Base-by-base conservation (phyloP, 2,329 filamentous ascomycete species). In the Colletotrichum liriopes region DNA sequence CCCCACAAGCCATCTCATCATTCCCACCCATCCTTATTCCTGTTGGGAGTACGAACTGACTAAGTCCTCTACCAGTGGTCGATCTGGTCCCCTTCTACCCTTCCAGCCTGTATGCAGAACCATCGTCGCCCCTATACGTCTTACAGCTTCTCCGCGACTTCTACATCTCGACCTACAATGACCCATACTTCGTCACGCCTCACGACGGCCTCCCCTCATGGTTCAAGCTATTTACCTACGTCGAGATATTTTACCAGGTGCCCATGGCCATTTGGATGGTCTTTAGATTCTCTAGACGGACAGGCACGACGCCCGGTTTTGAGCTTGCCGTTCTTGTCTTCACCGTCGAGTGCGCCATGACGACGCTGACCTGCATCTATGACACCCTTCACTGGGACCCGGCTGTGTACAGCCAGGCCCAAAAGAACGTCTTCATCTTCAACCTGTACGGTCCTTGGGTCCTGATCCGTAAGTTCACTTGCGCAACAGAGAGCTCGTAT, bases 71-170 rank as follows among this genome's bases (percentile, higher is more conserved):
- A n/a, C 7, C 67, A 90, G 88, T 84, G 74, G 83, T 90, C 56
- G 89, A 91, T 75, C 84, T 88, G 59, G 84, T 88, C 45, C 82
- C 84, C 41, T 83, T 88, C 74, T 90, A 89, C 77, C 89, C 89
- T 1, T 70, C 76, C 2, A 80, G 78, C 61, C 82, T 90, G 56
- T 88, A 84, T 79, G 76, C 80, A 3, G 71, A 81, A 0, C 76
- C 82, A 0, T 81, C 78, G 5, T 78, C 84, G 0, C 88, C 88
- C 0, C 80, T 90, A 8, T 84, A 88, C 78, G 81, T 85, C 74
- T 81, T 89, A 56, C 78, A 83, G 73, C 67, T 79, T 45, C 77
- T 89, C 69, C 85, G 87, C 70, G 71, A 80, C 4, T 84, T 81
- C 76, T 90, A 90, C 79, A 79, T 86, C 54, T 72, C 78, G 45